Percentiles rank a stretch among this genome's conserved stretches.
These are phyloP conservation scores for Penicillium ucsense DNA, from an alignment of 495 filamentous ascomycete species.

Conservation along the genomic window DNA sequence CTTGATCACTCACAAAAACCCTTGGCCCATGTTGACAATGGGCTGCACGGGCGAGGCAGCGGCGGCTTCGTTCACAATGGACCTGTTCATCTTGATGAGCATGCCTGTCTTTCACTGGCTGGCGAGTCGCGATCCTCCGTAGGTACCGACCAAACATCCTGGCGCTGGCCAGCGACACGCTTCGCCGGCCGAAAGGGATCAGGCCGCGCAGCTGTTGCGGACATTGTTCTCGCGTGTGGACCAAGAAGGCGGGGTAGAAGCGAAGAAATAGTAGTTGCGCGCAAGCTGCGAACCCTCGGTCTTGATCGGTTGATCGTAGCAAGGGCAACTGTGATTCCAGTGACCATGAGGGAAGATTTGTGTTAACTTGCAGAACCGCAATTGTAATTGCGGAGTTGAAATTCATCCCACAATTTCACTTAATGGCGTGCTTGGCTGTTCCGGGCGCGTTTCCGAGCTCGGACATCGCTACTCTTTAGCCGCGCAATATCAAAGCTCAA, in stretches of 20 bases:
- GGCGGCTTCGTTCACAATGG: constrained; percentile 89
- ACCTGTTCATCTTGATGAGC: constrained; percentile 41
- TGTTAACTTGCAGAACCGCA: not conserved
- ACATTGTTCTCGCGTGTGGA: constrained; percentile 30
- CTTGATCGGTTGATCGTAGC: constrained; percentile 2
- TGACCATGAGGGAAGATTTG: constrained; percentile 7
- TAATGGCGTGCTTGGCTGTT: constrained; percentile 14
- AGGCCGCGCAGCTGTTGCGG: constrained; percentile 29
- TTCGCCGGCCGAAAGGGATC: constrained; percentile 60
- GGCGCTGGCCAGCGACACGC: constrained; percentile 68
- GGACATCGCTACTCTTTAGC: not conserved
- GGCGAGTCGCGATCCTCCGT: not conserved
- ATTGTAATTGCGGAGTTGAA: not conserved
- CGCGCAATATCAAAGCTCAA: too few species aligned
- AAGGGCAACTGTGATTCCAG: not conserved
- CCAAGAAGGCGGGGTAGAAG: constrained; percentile 15
- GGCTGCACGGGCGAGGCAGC: constrained; percentile 78
- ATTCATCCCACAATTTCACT: not conserved
- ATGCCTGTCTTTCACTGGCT: not conserved
- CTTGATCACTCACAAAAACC: constrained; percentile 60
- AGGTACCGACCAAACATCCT: constrained; percentile 79
- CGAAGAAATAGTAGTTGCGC: constrained; percentile 2
- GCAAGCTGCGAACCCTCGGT: constrained; percentile 1
- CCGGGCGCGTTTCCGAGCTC: constrained; percentile 2
- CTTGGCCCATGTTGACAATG: constrained; percentile 92